Conservation (phyloP, 306 rosid species). For the Medicago truncatula region MtrunA17r5.0-ANR NC_053043.1:19817501-19818000, state of each 20-base stretch:
- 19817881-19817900: too few relatives aligned
- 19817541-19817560: constrained; percentile 1
- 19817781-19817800: constrained; percentile 82
- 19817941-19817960: too few relatives aligned
- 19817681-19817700: constrained; percentile 79
- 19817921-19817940: too few relatives aligned
- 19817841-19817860: too few relatives aligned
- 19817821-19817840: constrained; percentile 46
- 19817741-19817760: constrained; percentile 90
- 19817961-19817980: too few relatives aligned
- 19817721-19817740: constrained; percentile 80
- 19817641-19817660: constrained; percentile 86
- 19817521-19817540: background rate
- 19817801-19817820: constrained; percentile 56
- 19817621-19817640: constrained; percentile 90
- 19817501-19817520: constrained; percentile 4
- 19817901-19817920: too few relatives aligned
- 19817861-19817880: too few relatives aligned
- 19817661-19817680: constrained; percentile 79
- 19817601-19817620: constrained; percentile 92
- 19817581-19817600: constrained; percentile 84
- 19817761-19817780: constrained; percentile 91
- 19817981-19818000: background rate
- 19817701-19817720: constrained; percentile 91
- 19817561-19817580: constrained; percentile 65